Evolutionary conservation across 306 rosid species (phyloP).

Genomic region (Mimosa pudica): DNA sequence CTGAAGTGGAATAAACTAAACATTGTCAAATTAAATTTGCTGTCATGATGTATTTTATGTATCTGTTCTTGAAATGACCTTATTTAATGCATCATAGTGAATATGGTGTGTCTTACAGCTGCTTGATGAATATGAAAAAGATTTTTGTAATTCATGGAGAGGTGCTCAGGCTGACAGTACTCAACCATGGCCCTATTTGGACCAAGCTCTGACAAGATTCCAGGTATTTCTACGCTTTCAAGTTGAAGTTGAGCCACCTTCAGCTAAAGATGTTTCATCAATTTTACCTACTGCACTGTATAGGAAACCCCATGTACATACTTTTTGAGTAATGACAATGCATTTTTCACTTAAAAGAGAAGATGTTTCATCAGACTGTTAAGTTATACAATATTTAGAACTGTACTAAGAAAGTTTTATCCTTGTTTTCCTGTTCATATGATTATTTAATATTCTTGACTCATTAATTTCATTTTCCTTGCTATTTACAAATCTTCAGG

Average conservation of each 20-base stretch:
- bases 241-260: slow-evolving; percentile 29
- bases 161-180: slow-evolving; percentile 53
- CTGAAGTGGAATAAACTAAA: slow-evolving; percentile 6
- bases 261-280: slow-evolving; percentile 10
- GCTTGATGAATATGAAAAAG: slow-evolving; percentile 82
- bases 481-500: slow-evolving; percentile 47
- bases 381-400: neutral
- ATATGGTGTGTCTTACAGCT: slow-evolving; percentile 54
- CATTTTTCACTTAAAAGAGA: too few species aligned
- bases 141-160: slow-evolving; percentile 88
- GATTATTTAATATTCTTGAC: slow-evolving; percentile 10
- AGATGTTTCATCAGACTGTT: slow-evolving; percentile 17
- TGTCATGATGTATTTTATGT: neutral
- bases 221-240: slow-evolving; percentile 57
- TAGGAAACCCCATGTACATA: too few species aligned
- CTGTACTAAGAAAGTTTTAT: neutral
- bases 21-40: slow-evolving; percentile 20
- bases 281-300: too few species aligned
- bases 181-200: slow-evolving; percentile 88
- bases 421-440: slow-evolving; percentile 12
- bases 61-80: slow-evolving; percentile 10
- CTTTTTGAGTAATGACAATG: too few species aligned
- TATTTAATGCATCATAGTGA: slow-evolving; percentile 17
- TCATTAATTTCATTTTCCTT: neutral
- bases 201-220: slow-evolving; percentile 72